Evolutionary conservation across 192 early-diverging fungal genomes (phyloP), one percentile per base, ranked within the genome.

Genomic region (Coemansia sp.): DNA sequence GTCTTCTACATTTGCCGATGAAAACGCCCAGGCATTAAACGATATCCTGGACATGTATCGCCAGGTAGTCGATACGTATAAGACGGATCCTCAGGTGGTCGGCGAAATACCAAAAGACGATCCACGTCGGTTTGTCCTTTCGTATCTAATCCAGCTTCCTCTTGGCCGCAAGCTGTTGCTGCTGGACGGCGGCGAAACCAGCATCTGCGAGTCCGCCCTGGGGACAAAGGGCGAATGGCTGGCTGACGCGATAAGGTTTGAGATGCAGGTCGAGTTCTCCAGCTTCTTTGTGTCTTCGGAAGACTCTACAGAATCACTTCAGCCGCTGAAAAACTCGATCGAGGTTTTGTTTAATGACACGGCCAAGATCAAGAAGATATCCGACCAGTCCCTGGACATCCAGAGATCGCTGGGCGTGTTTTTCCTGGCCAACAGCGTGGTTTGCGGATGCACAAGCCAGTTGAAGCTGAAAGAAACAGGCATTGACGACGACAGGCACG

Each of bases 221-320:
- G 30, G 28, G 6, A 28, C 35, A 29, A 28, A 55, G 10, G 50
- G 29, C 22, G 52, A n/a, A 13, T 79, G 76, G 76, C 58, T 79
- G 27, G 54, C 64, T 13, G 45, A 36, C 1, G 71, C 71, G 10
- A 66, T 79, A 6, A 28, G 53, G 19, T 74, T 70, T 49, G 76
- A 79, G 50, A 73, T 79, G 76, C 76, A 57, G 24, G 55, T 60
- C 13, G 64, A 60, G 56, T 79, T 73, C 22, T 79, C 76, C 2
- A 60, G 35, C 23, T 73, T 79, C 10, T 27, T 58, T 5, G 67
- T 72, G 11, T 29, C 49, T 20, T 42, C 36, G 10, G 71, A 66
- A n/a, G 71, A 67, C 2, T 27, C 20, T 6, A 7, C 34, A 7
- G 28, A 42, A 13, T 42, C 50, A 10, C 25, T 62, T 23, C 50